Conservation (phyloP, 139 green algal genomes). For the Klebsormidium nitens region DNA sequence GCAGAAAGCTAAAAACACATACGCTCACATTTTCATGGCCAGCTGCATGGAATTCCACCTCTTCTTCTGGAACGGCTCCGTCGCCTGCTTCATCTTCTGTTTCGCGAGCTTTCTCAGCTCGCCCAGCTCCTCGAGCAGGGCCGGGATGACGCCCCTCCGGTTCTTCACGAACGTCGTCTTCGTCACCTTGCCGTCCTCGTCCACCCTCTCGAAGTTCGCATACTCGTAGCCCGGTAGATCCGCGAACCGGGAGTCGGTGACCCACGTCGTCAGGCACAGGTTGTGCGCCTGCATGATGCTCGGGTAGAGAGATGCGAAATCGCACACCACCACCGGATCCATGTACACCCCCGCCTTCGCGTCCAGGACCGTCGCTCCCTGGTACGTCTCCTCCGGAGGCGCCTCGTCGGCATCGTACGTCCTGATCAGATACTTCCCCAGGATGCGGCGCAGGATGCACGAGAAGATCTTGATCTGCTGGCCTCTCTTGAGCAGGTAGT, state of each 20-base stretch:
- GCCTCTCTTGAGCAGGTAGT: background rate
- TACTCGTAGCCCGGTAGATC: too few species aligned
- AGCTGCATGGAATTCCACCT: too few species aligned
- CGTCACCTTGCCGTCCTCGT: too few species aligned
- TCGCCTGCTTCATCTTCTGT: too few species aligned
- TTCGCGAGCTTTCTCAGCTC: too few species aligned
- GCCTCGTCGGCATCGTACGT: background rate
- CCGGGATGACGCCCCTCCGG: too few species aligned
- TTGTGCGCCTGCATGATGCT: slow-evolving; percentile 10
- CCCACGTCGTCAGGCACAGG: background rate
- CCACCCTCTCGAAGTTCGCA: too few species aligned
- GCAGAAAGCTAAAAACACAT: too few species aligned
- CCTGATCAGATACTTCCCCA: background rate
- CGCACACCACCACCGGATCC: background rate
- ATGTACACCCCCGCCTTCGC: background rate
- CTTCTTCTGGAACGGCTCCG: too few species aligned
- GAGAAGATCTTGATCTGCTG: background rate
- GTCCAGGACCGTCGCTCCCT: background rate
- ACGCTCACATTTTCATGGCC: too few species aligned
- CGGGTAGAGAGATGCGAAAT: slow-evolving; percentile 8
- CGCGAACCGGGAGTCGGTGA: slow-evolving; percentile 1
- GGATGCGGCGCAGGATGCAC: background rate
- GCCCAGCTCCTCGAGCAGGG: too few species aligned
- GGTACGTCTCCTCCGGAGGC: background rate
- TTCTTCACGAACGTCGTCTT: too few species aligned